These are phyloP conservation scores for Gloeopeniophorella convolvens DNA, from an alignment of 768 basidiomycete species.

Conservation along the genomic window DNA sequence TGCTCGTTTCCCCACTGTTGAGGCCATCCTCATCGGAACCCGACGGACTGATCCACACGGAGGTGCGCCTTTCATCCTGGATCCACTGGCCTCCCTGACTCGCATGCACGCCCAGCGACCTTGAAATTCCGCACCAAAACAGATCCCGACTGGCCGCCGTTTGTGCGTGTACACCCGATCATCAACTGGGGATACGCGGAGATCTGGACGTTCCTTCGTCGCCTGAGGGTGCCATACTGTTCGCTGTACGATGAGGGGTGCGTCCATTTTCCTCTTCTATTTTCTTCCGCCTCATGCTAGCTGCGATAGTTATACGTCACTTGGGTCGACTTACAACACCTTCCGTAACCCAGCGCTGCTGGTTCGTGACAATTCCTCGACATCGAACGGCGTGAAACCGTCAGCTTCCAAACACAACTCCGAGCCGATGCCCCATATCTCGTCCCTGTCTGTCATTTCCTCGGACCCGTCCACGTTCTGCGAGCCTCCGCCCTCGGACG, in stretches of 20 bases:
- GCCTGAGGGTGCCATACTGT: constrained; percentile 79
- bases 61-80: constrained; percentile 45
- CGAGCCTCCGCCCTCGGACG: too few relatives aligned
- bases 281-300: background rate
- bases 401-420: constrained; percentile 11
- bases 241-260: constrained; percentile 86
- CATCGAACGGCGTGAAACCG: constrained; percentile 21
- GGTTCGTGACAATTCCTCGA: constrained; percentile 22
- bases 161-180: constrained; percentile 90
- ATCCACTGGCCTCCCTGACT: background rate
- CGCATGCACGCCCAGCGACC: constrained; percentile 39
- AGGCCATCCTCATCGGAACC: constrained; percentile 85
- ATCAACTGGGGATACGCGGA: constrained; percentile 91
- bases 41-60: constrained; percentile 90
- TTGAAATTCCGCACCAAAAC: constrained; percentile 72
- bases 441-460: too few relatives aligned
- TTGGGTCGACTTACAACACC: constrained; percentile 94
- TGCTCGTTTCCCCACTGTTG: constrained; percentile 53
- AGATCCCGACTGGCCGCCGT: constrained; percentile 83
- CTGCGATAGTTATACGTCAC: constrained; percentile 79
- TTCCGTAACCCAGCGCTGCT: constrained; percentile 83
- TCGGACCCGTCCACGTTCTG: too few relatives aligned
- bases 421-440: background rate
- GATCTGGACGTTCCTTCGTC: constrained; percentile 82
- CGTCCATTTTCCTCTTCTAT: background rate